A percentile compares a stretch with the other conserved stretches of the same genome.
These are phyloP conservation scores for Coprinopsis strossmayeri DNA, from an alignment of 768 basidiomycete genomes.

Conservation along the genomic window DNA sequence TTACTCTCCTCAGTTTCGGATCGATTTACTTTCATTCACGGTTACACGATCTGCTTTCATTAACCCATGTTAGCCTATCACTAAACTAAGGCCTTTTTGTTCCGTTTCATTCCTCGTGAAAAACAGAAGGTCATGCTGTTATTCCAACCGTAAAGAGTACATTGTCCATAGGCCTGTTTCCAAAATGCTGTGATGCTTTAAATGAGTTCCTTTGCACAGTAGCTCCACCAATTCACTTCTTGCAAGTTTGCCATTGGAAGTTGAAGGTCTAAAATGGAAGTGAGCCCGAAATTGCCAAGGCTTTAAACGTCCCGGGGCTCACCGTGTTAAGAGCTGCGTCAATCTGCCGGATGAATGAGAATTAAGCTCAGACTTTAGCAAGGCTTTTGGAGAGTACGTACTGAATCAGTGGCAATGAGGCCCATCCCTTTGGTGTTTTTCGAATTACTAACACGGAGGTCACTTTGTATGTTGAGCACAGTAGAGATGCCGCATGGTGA, in stretches of 20 bases:
- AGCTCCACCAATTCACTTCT: no score
- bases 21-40: no score
- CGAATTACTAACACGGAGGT: slow-evolving; percentile 18
- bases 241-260: slow-evolving; percentile 19
- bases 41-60: no score
- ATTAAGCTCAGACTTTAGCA: background rate
- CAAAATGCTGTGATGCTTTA: no score
- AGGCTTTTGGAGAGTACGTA: background rate
- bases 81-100: no score
- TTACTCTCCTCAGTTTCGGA: no score
- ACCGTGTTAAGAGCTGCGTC: slow-evolving; percentile 8
- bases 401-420: slow-evolving; percentile 19
- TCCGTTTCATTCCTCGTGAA: no score
- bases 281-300: background rate
- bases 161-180: no score
- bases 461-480: slow-evolving; percentile 20
- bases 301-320: background rate
- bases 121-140: no score
- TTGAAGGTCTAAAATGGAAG: slow-evolving; percentile 12
- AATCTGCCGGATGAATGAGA: slow-evolving; percentile 7
- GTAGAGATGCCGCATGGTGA: slow-evolving; percentile 18
- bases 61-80: no score
- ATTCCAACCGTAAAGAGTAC: no score
- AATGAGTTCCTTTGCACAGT: no score
- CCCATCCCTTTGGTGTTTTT: slow-evolving; percentile 18